Evolutionary conservation across 192 early-diverging fungal genomes (phyloP), one percentile per base, ranked within the genome.

Genomic region (Coemansia sp.): DNA sequence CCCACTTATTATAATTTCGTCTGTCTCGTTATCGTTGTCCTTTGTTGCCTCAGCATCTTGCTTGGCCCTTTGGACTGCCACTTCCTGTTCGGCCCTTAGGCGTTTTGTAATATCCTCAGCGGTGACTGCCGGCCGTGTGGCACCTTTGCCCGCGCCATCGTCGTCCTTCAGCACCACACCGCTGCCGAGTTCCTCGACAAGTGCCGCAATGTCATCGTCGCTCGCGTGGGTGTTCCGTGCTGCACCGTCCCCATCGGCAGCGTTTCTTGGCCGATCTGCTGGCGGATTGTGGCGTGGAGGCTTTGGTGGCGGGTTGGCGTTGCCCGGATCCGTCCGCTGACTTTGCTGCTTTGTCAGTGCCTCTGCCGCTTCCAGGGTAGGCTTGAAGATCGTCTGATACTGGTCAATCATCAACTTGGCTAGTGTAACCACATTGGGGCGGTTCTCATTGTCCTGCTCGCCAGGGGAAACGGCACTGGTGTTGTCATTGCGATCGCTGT

Each of bases 371-470:
- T 82, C 79, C 19, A 82, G 71, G 32, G 74, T 82, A 2, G 73
- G 74, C 54, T 76, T 73, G 53, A 82, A 82, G 6, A 82, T 70
- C 4, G 43, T 42, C 68, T 82, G 70, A 69, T 82, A 82, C 61
- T 76, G 74, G 54, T 82, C 79, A 35, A 82, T 69, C 79, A 82
- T 76, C 46, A 82, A 43, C 61, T 65, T 74, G 38, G 62, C 68
- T 46, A 82, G 54, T 17, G 79, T 76, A 0, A 76, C 79, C 9
- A 82, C 71, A 40, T 82, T 82, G 11, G 79, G 74, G 2, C 79
- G 63, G 38, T 82, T 76, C 65, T 73, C 74, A 9, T 68, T 41
- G 29, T 50, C 68, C 8, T 63, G 56, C 20, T 62, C 71, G 4
- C 46, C 56, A 36, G 68, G 41, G 45, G 71, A 69, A 3, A 72